phyloP scores from a whole-genome alignment of 2,329 filamentous ascomycete species.

The Magnaporthiopsis incrustans region DNA sequence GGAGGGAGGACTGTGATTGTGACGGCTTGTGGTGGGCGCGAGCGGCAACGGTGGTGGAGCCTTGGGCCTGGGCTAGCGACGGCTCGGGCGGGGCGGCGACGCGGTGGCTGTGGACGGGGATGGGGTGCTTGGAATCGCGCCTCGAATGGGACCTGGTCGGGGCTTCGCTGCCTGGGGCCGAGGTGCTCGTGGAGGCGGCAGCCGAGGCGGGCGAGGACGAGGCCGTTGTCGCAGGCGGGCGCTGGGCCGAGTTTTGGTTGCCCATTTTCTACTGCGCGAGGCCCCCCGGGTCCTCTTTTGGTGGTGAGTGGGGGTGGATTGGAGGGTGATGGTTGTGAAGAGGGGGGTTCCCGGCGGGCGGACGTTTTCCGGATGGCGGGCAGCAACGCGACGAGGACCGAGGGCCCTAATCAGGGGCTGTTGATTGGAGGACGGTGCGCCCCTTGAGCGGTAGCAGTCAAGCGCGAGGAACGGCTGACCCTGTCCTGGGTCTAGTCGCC shows the following conservation, averaged over 20 bases:
- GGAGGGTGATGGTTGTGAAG: not conserved
- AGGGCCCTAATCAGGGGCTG: not conserved
- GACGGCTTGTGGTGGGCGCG: conserved; percentile 4
- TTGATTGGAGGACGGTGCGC: conserved; percentile 1
- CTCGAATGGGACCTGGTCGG: conserved; percentile 19
- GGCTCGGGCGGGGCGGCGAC: conserved; percentile 53
- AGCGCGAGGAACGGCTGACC: conserved; percentile 2
- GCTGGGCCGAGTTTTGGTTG: conserved; percentile 34
- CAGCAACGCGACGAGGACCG: conserved; percentile 2
- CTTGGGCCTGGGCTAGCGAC: conserved; percentile 52
- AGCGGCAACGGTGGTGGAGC: conserved; percentile 34
- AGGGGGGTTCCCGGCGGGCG: conserved; percentile 3
- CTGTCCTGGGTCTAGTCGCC: conserved; percentile 5
- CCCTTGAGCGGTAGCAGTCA: conserved; percentile 1
- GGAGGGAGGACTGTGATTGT: not conserved
- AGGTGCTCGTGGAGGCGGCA: conserved; percentile 17
- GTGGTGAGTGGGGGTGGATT: conserved; percentile 1
- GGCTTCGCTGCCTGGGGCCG: conserved; percentile 17
- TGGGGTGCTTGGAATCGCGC: conserved; percentile 43
- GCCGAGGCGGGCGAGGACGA: conserved; percentile 17
- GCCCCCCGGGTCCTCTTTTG: conserved; percentile 4
- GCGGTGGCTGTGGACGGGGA: conserved; percentile 47
- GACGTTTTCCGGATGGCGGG: not conserved
- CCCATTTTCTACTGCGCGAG: conserved; percentile 28
- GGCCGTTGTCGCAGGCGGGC: conserved; percentile 25